These are phyloP conservation scores for Pyrenophora teres DNA, from an alignment of 2,329 filamentous ascomycete species.

Conservation along the genomic window DNA sequence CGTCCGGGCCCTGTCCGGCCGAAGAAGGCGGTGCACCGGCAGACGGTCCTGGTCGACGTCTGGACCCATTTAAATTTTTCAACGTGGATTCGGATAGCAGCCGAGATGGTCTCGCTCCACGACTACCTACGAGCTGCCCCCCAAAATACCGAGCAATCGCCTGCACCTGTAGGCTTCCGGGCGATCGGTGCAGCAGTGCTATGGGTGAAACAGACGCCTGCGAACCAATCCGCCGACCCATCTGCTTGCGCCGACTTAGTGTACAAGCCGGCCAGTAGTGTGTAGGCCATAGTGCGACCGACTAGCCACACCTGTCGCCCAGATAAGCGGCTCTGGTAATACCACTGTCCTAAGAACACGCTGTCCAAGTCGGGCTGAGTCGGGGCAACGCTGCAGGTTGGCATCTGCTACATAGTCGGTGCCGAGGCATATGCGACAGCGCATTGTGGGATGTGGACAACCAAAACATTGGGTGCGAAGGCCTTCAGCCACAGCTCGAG, in stretches of 20 bases:
- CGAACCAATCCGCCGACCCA: conserved; percentile 5
- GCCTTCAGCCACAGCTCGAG: conserved; percentile 28
- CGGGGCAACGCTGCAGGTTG: background rate
- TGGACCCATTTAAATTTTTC: conserved; percentile 22
- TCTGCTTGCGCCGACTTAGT: conserved; percentile 7
- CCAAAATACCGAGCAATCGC: conserved; percentile 30
- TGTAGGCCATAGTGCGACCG: conserved; percentile 5
- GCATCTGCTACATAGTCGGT: conserved; percentile 6
- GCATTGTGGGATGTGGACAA: background rate
- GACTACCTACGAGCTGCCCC: conserved; percentile 5
- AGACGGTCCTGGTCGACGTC: conserved; percentile 11
- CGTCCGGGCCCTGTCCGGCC: conserved; percentile 21
- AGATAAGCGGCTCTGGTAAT: conserved; percentile 1
- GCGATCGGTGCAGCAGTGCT: conserved; percentile 18
- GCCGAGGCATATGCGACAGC: conserved; percentile 5
- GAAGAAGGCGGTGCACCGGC: conserved; percentile 25
- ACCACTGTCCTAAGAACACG: conserved; percentile 5
- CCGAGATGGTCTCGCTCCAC: conserved; percentile 23
- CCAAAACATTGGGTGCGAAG: conserved; percentile 1
- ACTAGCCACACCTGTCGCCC: background rate
- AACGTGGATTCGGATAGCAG: conserved; percentile 29
- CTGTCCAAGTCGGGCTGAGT: conserved; percentile 7
- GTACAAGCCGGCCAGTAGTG: background rate
- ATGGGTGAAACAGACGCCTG: conserved; percentile 7
- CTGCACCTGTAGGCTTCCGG: conserved; percentile 13